Conservation (phyloP, 345 rosid species). For the Aegle marmelos region DNA sequence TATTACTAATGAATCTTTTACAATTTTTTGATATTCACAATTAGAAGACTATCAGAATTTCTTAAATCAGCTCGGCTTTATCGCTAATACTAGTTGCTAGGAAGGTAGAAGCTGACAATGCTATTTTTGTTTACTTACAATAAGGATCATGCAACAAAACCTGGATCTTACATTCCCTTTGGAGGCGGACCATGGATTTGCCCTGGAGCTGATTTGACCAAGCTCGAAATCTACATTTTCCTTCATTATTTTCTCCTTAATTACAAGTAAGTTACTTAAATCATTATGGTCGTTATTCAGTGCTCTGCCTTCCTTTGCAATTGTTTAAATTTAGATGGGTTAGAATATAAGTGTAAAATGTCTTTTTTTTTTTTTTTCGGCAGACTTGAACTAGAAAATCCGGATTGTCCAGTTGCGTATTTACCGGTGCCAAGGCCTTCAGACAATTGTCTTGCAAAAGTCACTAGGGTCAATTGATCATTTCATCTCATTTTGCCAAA, state of each 20-base stretch:
- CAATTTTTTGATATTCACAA: not conserved
- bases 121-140: not conserved
- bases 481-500: not conserved
- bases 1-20: no score
- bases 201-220: conserved; percentile 2
- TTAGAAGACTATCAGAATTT: no score
- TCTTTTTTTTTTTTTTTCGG: not conserved
- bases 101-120: not conserved
- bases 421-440: not conserved
- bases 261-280: not conserved
- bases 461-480: not conserved
- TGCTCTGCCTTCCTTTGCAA: not conserved
- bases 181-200: not conserved
- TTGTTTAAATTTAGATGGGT: not conserved
- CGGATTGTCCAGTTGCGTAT: not conserved
- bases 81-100: not conserved
- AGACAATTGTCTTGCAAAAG: not conserved
- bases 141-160: not conserved
- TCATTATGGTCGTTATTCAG: not conserved
- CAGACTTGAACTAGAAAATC: not conserved
- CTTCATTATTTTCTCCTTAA: not conserved
- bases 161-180: not conserved
- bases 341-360: not conserved
- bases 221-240: conserved; percentile 5
- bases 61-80: not conserved